phyloP scores from a whole-genome alignment of 2,329 filamentous ascomycete genomes.

The Hysterium pulicare region DNA sequence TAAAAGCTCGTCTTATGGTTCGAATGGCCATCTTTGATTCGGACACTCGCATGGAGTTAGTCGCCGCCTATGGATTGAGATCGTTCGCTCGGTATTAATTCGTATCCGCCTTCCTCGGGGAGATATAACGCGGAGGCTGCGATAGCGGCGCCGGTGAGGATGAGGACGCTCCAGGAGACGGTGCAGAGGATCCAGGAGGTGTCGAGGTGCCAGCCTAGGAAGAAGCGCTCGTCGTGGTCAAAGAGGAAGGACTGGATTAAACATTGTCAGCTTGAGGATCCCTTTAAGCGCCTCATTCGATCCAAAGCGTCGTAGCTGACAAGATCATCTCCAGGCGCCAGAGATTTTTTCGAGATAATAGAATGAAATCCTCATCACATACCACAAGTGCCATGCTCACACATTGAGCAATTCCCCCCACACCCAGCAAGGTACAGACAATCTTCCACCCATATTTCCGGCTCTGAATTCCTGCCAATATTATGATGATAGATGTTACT shows the following conservation, averaged over 20 bases:
- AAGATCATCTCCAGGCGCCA: not conserved
- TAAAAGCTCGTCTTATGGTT: no score
- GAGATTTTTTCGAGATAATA: not conserved
- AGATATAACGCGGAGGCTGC: constrained; percentile 65
- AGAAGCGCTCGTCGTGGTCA: constrained; percentile 79
- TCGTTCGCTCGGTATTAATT: constrained; percentile 57
- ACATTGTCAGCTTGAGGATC: constrained; percentile 2
- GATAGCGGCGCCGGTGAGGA: constrained; percentile 57
- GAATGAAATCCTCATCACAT: constrained; percentile 34
- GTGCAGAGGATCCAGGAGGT: constrained; percentile 71
- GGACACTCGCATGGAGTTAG: no score
- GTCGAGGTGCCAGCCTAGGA: constrained; percentile 76
- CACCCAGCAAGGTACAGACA: constrained; percentile 61
- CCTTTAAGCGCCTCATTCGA: not conserved
- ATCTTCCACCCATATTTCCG: constrained; percentile 81
- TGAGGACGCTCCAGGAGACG: constrained; percentile 55
- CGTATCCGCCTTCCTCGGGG: constrained; percentile 81
- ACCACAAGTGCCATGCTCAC: constrained; percentile 81
- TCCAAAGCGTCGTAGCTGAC: not conserved
- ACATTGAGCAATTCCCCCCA: constrained; percentile 68
- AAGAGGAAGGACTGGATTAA: constrained; percentile 69
- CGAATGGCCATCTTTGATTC: no score
- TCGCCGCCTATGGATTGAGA: no score
- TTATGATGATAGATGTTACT: constrained; percentile 74
- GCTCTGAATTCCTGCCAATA: constrained; percentile 74